Conservation (phyloP, 371 early-diverging fungal genomes). For the Mortierella sp. region DNA sequence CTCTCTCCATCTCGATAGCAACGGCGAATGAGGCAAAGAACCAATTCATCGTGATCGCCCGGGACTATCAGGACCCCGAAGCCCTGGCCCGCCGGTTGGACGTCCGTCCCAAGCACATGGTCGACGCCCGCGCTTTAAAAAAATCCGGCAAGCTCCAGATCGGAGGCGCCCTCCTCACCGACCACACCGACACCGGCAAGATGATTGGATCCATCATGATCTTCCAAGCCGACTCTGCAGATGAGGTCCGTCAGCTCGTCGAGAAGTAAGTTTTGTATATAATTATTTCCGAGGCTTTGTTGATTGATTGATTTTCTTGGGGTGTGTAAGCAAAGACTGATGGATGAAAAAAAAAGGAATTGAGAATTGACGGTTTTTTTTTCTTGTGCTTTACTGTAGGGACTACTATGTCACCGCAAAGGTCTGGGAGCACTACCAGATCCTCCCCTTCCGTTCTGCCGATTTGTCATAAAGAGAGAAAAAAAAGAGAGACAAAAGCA, state of each 20-base stretch:
- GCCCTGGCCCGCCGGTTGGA: conserved; percentile 62
- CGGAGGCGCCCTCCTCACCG: conserved; percentile 68
- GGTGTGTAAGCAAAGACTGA: not conserved
- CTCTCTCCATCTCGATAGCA: conserved; percentile 5
- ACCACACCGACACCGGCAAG: conserved; percentile 55
- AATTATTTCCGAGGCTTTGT: too few relatives aligned
- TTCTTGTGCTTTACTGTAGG: not conserved
- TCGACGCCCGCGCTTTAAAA: conserved; percentile 45
- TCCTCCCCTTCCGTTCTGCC: conserved; percentile 61
- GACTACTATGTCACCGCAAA: conserved; percentile 70
- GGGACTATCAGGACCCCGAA: conserved; percentile 65
- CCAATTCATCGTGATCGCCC: conserved; percentile 66
- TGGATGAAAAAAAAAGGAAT: not conserved
- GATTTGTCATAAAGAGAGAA: not conserved
- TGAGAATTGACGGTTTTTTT: not conserved
- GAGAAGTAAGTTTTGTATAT: conserved; percentile 45
- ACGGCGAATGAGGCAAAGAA: conserved; percentile 29
- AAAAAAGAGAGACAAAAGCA: not conserved
- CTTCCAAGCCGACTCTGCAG: conserved; percentile 60
- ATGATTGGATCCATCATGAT: conserved; percentile 73
- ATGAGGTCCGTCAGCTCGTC: conserved; percentile 60
- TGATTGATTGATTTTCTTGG: not conserved
- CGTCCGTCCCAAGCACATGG: conserved; percentile 64
- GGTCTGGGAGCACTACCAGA: conserved; percentile 71
- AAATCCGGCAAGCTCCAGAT: conserved; percentile 49